Base-by-base conservation (phyloP, 257 asterid genomes). In the Capsicum baccatum region DNA sequence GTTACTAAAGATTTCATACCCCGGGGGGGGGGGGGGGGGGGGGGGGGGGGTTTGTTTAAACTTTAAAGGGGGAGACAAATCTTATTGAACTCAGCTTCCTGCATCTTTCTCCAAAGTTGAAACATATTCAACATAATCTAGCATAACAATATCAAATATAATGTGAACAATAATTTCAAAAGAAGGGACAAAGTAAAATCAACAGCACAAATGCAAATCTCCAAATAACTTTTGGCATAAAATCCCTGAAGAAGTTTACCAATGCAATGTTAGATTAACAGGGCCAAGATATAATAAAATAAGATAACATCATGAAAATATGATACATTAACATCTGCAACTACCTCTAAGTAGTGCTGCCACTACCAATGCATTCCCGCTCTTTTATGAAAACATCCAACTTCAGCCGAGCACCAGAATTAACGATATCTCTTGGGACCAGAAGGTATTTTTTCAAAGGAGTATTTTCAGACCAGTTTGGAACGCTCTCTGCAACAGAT, bases 341-440 rank as follows among this genome's bases (percentile, higher is more conserved):
- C 62, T 67, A 67, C 76, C 37, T 67, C 15, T 6, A 67, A 81
- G 58, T 59, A 80, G 16, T 59, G 16, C 26, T 8, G 55, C n/a
- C 37, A 37, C 3, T 21, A 60, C 7, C 3, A n/a, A 21, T 4
- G 19, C 2, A 74, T 50, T 74, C 81, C 16, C 6, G 10, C 62
- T 21, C 79, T 70, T 80, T 84, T 86, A 92, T 91, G 88, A 66
- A 39, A 47, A 94, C 86, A 79, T 89, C 88, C 91, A 94, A 57
- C 80, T 64, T 78, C 69, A 91, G 83, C 71, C 16, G 64, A 68
- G 88, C 88, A 52, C 48, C 33, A 6, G 59, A 11, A 15, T 78
- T 68, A 17, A 44, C 56, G 83, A 86, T 87, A 81, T 85, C 86
- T 8, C 48, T 85, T 21, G 97, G 97, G 79, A 95, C 89, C 42